Conservation (phyloP, 306 rosid genomes). For the Inga leiocalycina region DNA sequence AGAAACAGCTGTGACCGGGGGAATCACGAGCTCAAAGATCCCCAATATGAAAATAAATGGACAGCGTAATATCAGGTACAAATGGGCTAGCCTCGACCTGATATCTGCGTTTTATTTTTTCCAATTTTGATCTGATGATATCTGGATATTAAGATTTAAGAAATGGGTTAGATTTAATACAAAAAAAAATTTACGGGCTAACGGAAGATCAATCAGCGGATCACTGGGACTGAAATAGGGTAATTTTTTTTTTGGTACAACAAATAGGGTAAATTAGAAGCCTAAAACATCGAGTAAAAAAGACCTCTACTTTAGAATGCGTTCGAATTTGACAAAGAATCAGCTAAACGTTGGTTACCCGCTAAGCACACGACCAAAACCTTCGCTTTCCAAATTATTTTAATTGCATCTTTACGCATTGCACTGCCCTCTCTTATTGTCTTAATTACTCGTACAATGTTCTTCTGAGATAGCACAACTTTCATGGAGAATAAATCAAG, state of each 20-base stretch:
- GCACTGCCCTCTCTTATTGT: neutral
- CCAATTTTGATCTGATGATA: neutral
- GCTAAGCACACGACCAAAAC: neutral
- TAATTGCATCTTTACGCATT: neutral
- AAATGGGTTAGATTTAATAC: too few species aligned
- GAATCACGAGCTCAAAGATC: neutral
- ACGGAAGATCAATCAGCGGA: neutral
- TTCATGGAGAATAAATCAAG: slow-evolving; percentile 43
- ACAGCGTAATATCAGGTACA: neutral
- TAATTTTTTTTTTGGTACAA: too few species aligned
- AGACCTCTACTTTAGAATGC: neutral
- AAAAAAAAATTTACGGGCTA: neutral
- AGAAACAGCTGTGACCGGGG: neutral
- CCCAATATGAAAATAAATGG: neutral
- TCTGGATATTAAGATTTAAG: neutral
- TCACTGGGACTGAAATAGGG: neutral
- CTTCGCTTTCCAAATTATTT: neutral
- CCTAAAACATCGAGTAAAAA: neutral
- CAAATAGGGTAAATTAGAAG: neutral
- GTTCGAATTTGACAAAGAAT: slow-evolving; percentile 12
- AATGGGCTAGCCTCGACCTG: neutral
- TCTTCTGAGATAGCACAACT: slow-evolving; percentile 14
- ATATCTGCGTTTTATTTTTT: too few species aligned
- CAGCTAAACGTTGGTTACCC: neutral
- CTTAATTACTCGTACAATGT: neutral